Conservation (phyloP, 148 eudicot genomes). For the Chenopodium suecicum region DNA sequence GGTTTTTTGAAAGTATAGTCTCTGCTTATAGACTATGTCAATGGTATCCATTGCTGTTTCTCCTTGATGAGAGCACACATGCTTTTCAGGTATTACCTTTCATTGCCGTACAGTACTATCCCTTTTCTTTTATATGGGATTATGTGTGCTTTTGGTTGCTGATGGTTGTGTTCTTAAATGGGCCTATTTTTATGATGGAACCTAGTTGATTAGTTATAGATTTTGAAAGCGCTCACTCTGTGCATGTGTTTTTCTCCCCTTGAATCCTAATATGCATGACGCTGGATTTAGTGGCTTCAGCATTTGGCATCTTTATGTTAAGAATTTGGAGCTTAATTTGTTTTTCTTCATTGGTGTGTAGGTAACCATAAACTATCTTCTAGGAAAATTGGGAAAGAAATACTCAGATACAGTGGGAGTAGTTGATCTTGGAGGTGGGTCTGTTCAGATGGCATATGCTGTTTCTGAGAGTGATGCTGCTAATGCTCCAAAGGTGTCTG, state of each 20-base stretch:
- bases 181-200: too few species aligned
- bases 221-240: too few species aligned
- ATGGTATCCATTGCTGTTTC: too few species aligned
- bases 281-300: not conserved
- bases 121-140: too few species aligned
- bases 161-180: too few species aligned
- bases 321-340: constrained; percentile 12
- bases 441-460: constrained; percentile 99
- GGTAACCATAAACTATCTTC: constrained; percentile 90
- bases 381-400: constrained; percentile 74
- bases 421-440: constrained; percentile 99
- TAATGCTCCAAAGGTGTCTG: constrained; percentile 69
- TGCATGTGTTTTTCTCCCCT: not conserved
- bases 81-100: too few species aligned
- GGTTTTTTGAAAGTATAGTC: too few species aligned
- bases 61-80: too few species aligned
- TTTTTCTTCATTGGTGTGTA: constrained; percentile 31
- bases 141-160: too few species aligned
- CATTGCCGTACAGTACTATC: too few species aligned
- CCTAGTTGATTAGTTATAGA: too few species aligned
- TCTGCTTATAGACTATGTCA: too few species aligned
- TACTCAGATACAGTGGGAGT: constrained; percentile 88
- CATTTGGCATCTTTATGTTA: not conserved
- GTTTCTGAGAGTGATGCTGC: constrained; percentile 84
- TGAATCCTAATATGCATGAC: not conserved